These are phyloP conservation scores for Durotheca rogersii DNA, from an alignment of 495 filamentous ascomycete genomes.

Conservation along the genomic window DNA sequence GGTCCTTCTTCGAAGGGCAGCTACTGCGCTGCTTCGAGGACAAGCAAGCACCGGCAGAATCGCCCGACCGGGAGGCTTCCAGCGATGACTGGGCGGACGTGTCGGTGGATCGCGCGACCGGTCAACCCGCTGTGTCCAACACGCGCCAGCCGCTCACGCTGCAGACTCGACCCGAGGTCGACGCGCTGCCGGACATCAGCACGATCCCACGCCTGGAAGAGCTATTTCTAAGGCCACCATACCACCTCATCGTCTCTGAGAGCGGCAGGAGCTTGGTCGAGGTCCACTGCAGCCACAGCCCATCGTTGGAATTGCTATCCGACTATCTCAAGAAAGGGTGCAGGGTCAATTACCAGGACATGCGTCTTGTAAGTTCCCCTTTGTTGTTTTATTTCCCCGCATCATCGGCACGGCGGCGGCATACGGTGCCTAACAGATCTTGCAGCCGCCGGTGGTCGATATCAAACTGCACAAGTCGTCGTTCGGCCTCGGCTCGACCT, in stretches of 20 bases:
- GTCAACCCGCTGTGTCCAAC: constrained; percentile 22
- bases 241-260: constrained; percentile 37
- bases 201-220: constrained; percentile 40
- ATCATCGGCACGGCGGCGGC: not conserved
- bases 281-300: constrained; percentile 44
- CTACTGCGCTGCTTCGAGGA: constrained; percentile 35
- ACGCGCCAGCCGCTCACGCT: not conserved
- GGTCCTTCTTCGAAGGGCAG: constrained; percentile 30
- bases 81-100: constrained; percentile 41
- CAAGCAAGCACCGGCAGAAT: constrained; percentile 1
- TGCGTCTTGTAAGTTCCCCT: constrained; percentile 27
- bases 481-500: constrained; percentile 40
- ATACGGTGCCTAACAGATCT: not conserved
- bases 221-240: constrained; percentile 42
- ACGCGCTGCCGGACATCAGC: constrained; percentile 34
- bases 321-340: constrained; percentile 44
- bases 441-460: constrained; percentile 39
- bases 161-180: not conserved
- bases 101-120: constrained; percentile 28
- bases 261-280: constrained; percentile 21
- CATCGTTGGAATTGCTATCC: constrained; percentile 39
- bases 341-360: constrained; percentile 38
- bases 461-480: constrained; percentile 39
- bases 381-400: not conserved
- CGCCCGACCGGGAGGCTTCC: not conserved